Evolutionary conservation across 1,284 basidiomycete genomes (phyloP).

Genomic region (Microbotryum saponariae): DNA sequence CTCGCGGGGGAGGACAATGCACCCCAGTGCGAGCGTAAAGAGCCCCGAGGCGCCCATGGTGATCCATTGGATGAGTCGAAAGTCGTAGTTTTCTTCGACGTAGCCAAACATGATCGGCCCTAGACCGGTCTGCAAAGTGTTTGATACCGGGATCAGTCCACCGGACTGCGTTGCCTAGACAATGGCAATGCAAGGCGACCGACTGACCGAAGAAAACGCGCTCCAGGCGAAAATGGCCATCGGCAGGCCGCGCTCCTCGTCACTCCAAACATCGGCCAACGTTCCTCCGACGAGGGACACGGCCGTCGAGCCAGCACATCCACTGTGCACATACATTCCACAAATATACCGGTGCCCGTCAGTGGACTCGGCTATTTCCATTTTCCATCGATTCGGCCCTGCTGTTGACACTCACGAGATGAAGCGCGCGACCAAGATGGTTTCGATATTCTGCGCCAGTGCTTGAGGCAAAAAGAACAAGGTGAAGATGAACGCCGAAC

Average conservation of each 20-base stretch:
- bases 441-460: conserved; percentile 57
- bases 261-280: conserved; percentile 25
- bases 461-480: conserved; percentile 58
- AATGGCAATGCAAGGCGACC: neutral
- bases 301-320: conserved; percentile 58
- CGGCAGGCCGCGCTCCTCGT: conserved; percentile 52
- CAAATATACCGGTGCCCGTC: neutral
- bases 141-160: neutral
- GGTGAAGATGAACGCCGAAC: conserved; percentile 51
- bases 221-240: conserved; percentile 54
- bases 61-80: conserved; percentile 45
- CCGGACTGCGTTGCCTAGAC: neutral
- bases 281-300: conserved; percentile 46
- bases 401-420: conserved; percentile 38
- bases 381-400: no score
- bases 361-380: no score
- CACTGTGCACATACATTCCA: conserved; percentile 35
- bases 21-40: conserved; percentile 16
- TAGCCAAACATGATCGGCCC: conserved; percentile 26
- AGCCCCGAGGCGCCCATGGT: conserved; percentile 15
- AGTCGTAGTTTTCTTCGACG: conserved; percentile 19
- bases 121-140: conserved; percentile 10
- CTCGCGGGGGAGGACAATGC: conserved; percentile 21
- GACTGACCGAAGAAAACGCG: conserved; percentile 16
- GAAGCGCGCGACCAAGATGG: conserved; percentile 58